Percentiles rank a stretch among this genome's conserved stretches.
These are phyloP conservation scores for Scutellaria baicalensis DNA, from an alignment of 257 asterid species.

Conservation along the genomic window DNA sequence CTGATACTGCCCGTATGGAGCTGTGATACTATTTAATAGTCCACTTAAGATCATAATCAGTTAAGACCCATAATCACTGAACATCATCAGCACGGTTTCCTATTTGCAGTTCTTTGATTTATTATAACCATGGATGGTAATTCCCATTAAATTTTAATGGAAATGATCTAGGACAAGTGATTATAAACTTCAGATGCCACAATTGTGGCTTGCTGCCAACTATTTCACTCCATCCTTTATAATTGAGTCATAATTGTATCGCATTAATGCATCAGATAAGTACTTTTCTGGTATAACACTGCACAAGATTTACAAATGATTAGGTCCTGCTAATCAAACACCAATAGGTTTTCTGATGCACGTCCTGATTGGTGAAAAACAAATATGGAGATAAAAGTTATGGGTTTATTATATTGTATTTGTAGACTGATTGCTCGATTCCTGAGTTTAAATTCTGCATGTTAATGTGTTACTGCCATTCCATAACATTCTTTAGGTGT, in stretches of 20 bases:
- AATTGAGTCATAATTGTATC: neutral
- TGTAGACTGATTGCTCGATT: neutral
- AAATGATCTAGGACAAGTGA: neutral
- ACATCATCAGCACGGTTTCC: no score
- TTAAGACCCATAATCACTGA: no score
- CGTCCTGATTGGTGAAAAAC: neutral
- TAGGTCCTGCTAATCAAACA: neutral
- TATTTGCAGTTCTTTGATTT: neutral
- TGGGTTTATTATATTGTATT: neutral
- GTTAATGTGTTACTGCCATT: neutral
- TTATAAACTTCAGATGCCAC: neutral
- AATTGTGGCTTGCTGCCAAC: neutral
- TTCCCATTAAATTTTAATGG: neutral
- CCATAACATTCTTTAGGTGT: neutral
- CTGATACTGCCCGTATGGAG: neutral
- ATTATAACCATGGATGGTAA: neutral
- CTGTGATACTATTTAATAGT: neutral
- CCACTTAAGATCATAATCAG: neutral
- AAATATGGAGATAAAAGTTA: neutral
- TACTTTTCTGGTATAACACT: neutral
- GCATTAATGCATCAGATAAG: neutral
- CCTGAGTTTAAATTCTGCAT: neutral
- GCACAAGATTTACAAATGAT: neutral
- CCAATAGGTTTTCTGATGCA: neutral
- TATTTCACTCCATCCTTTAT: neutral